These are phyloP conservation scores for Huiozyma sinensis DNA, from an alignment of 805 yeast genomes.

Conservation along the genomic window DNA sequence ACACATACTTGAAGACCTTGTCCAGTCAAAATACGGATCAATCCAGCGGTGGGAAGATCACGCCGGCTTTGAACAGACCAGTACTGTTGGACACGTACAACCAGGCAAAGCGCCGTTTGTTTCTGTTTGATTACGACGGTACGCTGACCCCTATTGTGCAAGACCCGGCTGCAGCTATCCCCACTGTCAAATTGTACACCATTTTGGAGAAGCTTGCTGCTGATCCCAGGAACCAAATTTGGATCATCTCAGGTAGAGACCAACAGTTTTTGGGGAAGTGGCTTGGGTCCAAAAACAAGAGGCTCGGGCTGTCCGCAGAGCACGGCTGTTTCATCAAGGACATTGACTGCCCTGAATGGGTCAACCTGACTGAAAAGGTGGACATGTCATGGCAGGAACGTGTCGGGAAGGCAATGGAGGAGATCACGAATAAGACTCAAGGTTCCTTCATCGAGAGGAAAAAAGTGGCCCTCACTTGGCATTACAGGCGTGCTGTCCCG, in stretches of 20 bases:
- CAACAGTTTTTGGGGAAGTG: slow-evolving; percentile 80
- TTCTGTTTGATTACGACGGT: slow-evolving; percentile 94
- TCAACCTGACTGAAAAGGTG: slow-evolving; percentile 64
- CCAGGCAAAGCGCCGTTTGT: slow-evolving; percentile 55
- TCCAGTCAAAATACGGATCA: slow-evolving; percentile 31
- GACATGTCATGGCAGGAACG: slow-evolving; percentile 94
- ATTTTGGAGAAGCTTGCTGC: slow-evolving; percentile 49
- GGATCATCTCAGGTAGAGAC: slow-evolving; percentile 96
- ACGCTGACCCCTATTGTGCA: slow-evolving; percentile 92
- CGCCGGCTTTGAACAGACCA: slow-evolving; percentile 77
- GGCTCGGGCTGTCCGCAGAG: slow-evolving; percentile 84
- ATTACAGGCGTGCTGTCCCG: slow-evolving; percentile 89
- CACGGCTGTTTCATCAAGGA: slow-evolving; percentile 93
- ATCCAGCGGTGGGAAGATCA: slow-evolving; percentile 36
- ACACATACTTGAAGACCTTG: slow-evolving; percentile 43
- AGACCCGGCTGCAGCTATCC: slow-evolving; percentile 98
- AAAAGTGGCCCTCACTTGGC: slow-evolving; percentile 96
- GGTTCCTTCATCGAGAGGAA: slow-evolving; percentile 81
- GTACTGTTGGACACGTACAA: slow-evolving; percentile 48
- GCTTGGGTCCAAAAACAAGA: slow-evolving; percentile 56
- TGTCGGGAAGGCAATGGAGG: slow-evolving; percentile 61
- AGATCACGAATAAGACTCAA: slow-evolving; percentile 80
- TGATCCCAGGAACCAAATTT: slow-evolving; percentile 77
- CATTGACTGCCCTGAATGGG: slow-evolving; percentile 60
- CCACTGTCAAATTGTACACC: slow-evolving; percentile 58